Evolutionary conservation across 257 asterid species (phyloP).

Genomic region (Salvia miltiorrhiza): DNA sequence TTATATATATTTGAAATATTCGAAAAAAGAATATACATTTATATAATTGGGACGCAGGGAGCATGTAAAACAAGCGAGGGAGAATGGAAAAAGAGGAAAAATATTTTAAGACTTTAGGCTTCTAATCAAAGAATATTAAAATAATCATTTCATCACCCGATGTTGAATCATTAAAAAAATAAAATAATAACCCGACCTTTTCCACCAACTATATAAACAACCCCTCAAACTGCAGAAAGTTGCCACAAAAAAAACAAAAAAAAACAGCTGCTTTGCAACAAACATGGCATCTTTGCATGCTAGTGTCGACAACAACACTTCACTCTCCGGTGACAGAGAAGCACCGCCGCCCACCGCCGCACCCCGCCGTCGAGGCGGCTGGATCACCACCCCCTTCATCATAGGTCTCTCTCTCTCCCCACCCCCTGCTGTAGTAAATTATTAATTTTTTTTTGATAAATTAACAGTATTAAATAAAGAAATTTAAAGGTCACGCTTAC

Average conservation of each 20-base stretch:
- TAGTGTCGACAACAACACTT: background rate
- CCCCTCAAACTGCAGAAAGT: background rate
- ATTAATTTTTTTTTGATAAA: too few species aligned
- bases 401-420: conserved; percentile 32
- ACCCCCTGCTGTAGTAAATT: too few species aligned
- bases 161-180: too few species aligned
- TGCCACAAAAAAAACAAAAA: background rate
- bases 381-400: conserved; percentile 46
- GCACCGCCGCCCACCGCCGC: background rate
- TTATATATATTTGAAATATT: too few species aligned
- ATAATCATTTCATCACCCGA: background rate
- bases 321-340: conserved; percentile 4
- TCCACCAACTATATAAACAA: background rate
- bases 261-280: background rate
- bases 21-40: too few species aligned
- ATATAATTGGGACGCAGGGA: too few species aligned
- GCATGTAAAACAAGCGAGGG: too few species aligned
- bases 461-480: too few species aligned
- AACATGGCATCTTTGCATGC: conserved; percentile 17
- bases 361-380: conserved; percentile 30
- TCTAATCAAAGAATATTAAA: too few species aligned
- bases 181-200: background rate
- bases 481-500: too few species aligned
- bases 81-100: too few species aligned
- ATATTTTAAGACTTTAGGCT: too few species aligned